A percentile compares a stretch with the other conserved stretches of the same genome.
These are phyloP conservation scores for Ploettnerulaceae sp. DNA, from an alignment of 2,329 filamentous ascomycete genomes.

Conservation along the genomic window DNA sequence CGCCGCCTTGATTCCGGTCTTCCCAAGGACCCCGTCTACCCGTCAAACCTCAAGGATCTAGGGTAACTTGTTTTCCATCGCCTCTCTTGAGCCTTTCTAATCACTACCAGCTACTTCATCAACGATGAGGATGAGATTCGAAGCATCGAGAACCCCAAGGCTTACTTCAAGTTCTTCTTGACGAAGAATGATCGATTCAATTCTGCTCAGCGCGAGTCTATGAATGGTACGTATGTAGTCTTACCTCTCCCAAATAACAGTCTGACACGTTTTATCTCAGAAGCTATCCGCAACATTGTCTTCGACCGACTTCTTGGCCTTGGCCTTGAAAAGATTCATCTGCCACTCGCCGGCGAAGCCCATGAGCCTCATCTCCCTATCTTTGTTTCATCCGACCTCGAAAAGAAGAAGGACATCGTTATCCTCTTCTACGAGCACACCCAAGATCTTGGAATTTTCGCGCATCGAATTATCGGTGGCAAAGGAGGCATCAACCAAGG, in stretches of 20 bases:
- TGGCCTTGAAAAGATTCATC: slow-evolving; percentile 53
- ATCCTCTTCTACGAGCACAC: slow-evolving; percentile 67
- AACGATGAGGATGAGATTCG: slow-evolving; percentile 72
- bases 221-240: slow-evolving; percentile 55
- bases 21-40: slow-evolving; percentile 64
- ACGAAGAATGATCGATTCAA: slow-evolving; percentile 75
- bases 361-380: slow-evolving; percentile 62
- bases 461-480: slow-evolving; percentile 61
- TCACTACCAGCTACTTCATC: slow-evolving; percentile 63
- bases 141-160: slow-evolving; percentile 59
- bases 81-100: background rate
- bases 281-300: slow-evolving; percentile 57
- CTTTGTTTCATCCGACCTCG: slow-evolving; percentile 55
- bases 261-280: slow-evolving; percentile 41
- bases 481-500: slow-evolving; percentile 64
- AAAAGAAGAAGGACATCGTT: slow-evolving; percentile 56
- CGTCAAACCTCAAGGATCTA: slow-evolving; percentile 60
- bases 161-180: slow-evolving; percentile 70
- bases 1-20: slow-evolving; percentile 63
- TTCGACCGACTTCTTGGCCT: slow-evolving; percentile 55
- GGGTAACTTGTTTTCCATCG: slow-evolving; percentile 51
- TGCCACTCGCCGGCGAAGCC: slow-evolving; percentile 51
- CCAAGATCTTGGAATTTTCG: slow-evolving; percentile 71
- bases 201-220: slow-evolving; percentile 64
- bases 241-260: background rate